Evolutionary conservation across 1,284 basidiomycete genomes (phyloP), one percentile per base, ranked within the genome.

Genomic region (Ganoderma lingzhi): DNA sequence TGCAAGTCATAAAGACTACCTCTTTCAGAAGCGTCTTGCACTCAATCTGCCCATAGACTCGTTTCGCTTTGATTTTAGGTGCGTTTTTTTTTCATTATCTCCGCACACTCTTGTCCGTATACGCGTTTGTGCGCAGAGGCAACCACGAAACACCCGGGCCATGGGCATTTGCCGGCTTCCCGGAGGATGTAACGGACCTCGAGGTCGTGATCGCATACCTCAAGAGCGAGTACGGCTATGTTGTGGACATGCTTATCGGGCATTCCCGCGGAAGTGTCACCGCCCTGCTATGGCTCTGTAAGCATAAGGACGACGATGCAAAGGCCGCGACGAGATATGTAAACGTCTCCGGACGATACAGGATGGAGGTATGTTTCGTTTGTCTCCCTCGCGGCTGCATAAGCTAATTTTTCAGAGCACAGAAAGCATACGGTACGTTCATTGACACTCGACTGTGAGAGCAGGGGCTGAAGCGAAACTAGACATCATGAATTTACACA

Each of bases 61-160:
- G 1, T 94, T 95, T 77, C 86, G 93, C 42, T 94, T 96, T 76
- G 94, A 96, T 77, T 96, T 96, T 80, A 86, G 93, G 93, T 93
- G 74, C 67, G 87, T 79, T 28, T 41, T 17, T 17, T 55, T 19
- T 12, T 12, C 32, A 19, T 17, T 23, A 23, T 23, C 23, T 23
- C 30, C 6, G 62, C 53, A 35, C 19, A 19, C 19, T 42, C 53
- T 45, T 42, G 3, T 30, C 15, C n/a, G 32, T 45, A 37, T 30
- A 14, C 41, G 2, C 35, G 17, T 45, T 28, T 28, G 5, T 42
- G 10, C 14, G 32, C 23, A 93, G 93, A 67, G 93, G 92, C 17
- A 92, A 89, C 79, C 88, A 92, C 77, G 93, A 95, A 80, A 90
- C 90, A 3, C 84, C 85, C 15, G 93, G 93, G n/a, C 78, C 79